Conservation (phyloP, 768 basidiomycete species). For the Mrakia gelida region DNA sequence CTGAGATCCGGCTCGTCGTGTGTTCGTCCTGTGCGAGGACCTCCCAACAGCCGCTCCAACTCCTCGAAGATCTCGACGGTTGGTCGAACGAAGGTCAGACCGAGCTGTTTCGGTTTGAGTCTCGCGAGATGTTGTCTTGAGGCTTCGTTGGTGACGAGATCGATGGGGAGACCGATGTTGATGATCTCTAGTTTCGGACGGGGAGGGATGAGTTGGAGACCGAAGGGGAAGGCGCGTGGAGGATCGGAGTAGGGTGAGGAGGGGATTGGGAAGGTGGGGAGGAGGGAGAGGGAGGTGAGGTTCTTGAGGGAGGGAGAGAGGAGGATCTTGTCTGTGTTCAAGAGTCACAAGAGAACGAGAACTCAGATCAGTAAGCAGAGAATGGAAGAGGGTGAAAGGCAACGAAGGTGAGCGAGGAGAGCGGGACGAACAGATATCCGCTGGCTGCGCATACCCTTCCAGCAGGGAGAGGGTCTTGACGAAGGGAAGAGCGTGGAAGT, state of each 20-base stretch:
- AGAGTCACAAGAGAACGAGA: background rate
- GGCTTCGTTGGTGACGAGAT: conserved; percentile 23
- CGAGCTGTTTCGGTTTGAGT: conserved; percentile 25
- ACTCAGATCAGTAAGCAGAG: background rate
- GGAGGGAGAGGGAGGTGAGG: conserved; percentile 24
- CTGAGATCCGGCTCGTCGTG: background rate
- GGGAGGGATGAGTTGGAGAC: conserved; percentile 25
- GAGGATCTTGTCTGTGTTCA: conserved; percentile 3
- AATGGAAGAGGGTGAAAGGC: background rate
- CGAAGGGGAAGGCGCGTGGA: conserved; percentile 25
- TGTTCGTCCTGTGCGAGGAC: background rate
- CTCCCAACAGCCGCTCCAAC: conserved; percentile 15
- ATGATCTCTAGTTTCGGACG: background rate
- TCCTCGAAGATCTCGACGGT: conserved; percentile 26
- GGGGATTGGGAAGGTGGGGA: conserved; percentile 11
- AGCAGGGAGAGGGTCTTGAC: conserved; percentile 21
- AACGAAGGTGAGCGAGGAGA: too few species aligned
- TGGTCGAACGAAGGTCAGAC: conserved; percentile 28
- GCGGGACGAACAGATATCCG: conserved; percentile 24
- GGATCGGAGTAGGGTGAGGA: conserved; percentile 2
- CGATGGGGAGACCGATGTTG: conserved; percentile 28
- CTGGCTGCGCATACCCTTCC: conserved; percentile 14
- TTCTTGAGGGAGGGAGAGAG: background rate
- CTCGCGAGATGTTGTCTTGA: conserved; percentile 29
- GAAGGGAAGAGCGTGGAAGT: conserved; percentile 22